Evolutionary conservation across 2,329 filamentous ascomycete genomes (phyloP).

Genomic region (Colletotrichum costaricense): DNA sequence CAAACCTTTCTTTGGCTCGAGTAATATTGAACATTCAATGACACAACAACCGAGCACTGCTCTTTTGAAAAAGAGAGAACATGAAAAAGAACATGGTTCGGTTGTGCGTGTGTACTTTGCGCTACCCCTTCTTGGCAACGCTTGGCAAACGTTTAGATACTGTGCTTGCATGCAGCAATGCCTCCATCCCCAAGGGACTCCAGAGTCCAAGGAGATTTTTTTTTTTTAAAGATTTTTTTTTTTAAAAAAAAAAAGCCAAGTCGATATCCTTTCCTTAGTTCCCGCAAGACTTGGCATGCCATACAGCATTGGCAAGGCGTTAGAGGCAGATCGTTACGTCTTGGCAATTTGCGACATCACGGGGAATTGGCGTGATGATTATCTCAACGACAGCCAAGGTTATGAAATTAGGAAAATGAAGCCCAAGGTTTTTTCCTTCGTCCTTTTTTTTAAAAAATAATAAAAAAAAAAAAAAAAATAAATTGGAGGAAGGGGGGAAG

Average conservation of each 20-base stretch:
- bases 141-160: constrained; percentile 1
- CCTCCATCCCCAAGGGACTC: neutral
- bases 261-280: constrained; percentile 14
- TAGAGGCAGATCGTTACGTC: neutral
- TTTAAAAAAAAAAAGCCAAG: neutral
- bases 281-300: constrained; percentile 29
- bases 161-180: neutral
- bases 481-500: no score
- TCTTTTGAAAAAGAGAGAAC: neutral
- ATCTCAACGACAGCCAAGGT: neutral
- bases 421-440: no score
- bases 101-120: neutral
- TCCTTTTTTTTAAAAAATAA: no score
- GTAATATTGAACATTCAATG: neutral
- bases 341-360: constrained; percentile 11
- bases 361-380: neutral
- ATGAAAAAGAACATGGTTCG: neutral
- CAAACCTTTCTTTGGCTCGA: neutral
- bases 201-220: neutral
- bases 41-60: neutral
- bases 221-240: neutral
- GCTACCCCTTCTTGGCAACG: constrained; percentile 25
- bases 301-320: neutral
- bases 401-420: neutral
- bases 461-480: no score